Evolutionary conservation across 116 monocot genomes (phyloP), one percentile per base, ranked within the genome.

Genomic region (Cymodocea nodosa): DNA sequence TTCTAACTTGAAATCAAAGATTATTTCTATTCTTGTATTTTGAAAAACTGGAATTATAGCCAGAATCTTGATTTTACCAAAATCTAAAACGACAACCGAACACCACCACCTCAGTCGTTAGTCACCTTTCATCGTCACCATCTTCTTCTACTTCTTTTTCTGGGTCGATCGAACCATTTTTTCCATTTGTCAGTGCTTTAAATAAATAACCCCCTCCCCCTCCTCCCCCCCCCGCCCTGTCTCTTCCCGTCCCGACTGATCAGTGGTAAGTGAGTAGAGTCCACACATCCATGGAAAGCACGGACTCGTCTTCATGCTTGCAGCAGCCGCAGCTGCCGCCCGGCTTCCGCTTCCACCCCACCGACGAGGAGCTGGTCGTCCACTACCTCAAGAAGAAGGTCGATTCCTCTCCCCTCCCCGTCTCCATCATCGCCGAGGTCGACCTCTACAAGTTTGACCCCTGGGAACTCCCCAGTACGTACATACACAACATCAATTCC

Each of bases 371-470:
- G 70, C 88, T 88, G 68, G 74, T 88, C 67, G 24, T 84, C 3
- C 75, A 84, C 84, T 88, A 88, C 75, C 81, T 88, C 35, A 50
- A 63, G n/a, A 84, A 78, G 62, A 71, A 79, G 0, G 88, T 73
- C 0, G 52, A 79, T 1, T 69, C 84, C 19, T 2, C 73, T 4
- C 82, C 88, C 0, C 79, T 81, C 60, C 88, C 84, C 9, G 84
- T 77, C 2, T 63, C 84, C 59, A 81, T 88, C 69, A 83, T 88
- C 60, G 88, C 88, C 22, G 88, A 88, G 54, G 79, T 88, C 30
- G 79, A 88, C 60, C 81, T 88, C 56, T 88, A 88, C 75, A 82
- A 88, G 79, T 84, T 84, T 59, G 79, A 88, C 52, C 88, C 88
- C 0, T 88, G 88, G 88, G 77, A 84, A 0, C 84, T 88, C n/a